Percentiles rank a stretch among this genome's conserved stretches.
Conservation (phyloP, 306 rosid species). For the Mucuna pruriens region DNA sequence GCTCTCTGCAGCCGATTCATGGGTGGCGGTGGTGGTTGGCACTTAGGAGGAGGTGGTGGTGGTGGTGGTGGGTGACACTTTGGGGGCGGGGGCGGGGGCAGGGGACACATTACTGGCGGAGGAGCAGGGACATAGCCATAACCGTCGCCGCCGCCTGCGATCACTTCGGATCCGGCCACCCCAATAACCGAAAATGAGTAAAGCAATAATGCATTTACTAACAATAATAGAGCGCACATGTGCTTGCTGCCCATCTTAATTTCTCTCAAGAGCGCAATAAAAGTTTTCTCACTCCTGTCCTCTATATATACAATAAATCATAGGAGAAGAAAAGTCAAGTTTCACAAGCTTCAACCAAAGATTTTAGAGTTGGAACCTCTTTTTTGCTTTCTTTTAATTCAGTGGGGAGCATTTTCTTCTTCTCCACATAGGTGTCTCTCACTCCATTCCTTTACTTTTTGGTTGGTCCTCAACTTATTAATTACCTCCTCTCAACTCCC, state of each 20-base stretch:
- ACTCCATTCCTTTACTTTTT: neutral
- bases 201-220: neutral
- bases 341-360: neutral
- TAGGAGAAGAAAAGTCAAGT: slow-evolving; percentile 27
- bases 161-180: too few relatives aligned
- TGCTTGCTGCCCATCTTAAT: slow-evolving; percentile 35
- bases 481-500: neutral
- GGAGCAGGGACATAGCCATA: neutral
- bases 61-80: neutral
- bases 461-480: slow-evolving; percentile 25
- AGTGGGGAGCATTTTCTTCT: neutral
- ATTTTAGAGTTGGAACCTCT: neutral
- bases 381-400: neutral
- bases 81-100: neutral
- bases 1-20: neutral
- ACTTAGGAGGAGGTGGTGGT: accelerated
- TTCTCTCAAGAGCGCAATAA: neutral
- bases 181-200: neutral
- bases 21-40: neutral
- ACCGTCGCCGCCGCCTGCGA: neutral
- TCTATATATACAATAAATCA: neutral
- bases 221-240: slow-evolving; percentile 8
- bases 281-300: too few relatives aligned
- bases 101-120: too few relatives aligned
- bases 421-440: neutral